phyloP scores from a whole-genome alignment of 805 yeast genomes.

The Suhomyces faveliae region DNA sequence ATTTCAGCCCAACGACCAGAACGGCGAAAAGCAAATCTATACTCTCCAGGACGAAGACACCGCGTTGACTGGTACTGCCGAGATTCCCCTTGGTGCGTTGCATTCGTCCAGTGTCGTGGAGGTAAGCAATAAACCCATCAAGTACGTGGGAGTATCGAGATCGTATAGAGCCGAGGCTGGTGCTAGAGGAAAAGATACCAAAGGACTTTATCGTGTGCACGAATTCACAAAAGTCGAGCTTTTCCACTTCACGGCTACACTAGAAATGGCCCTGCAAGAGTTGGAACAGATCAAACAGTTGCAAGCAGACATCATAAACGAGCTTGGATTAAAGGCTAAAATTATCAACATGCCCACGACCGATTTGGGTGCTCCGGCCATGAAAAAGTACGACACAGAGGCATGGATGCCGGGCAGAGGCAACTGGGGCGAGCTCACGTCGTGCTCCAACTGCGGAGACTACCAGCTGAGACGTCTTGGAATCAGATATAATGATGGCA shows the following conservation, averaged over 20 bases:
- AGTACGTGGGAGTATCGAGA: slow-evolving; percentile 77
- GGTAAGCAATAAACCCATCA: slow-evolving; percentile 46
- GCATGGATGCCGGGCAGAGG: slow-evolving; percentile 99
- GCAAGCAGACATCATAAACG: slow-evolving; percentile 62
- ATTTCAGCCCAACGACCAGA: slow-evolving; percentile 86
- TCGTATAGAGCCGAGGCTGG: slow-evolving; percentile 97
- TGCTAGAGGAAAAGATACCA: slow-evolving; percentile 88
- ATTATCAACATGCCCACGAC: slow-evolving; percentile 85
- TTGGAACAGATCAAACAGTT: slow-evolving; percentile 60
- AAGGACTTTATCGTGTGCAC: slow-evolving; percentile 91
- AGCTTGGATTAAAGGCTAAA: slow-evolving; percentile 76
- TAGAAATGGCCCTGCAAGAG: slow-evolving; percentile 46
- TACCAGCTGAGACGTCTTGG: slow-evolving; percentile 84
- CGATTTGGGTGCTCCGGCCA: slow-evolving; percentile 93
- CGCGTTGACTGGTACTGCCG: slow-evolving; percentile 91
- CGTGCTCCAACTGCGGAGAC: slow-evolving; percentile 89
- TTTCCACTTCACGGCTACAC: slow-evolving; percentile 62
- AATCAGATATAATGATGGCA: slow-evolving; percentile 48
- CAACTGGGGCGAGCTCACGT: slow-evolving; percentile 87
- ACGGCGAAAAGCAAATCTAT: slow-evolving; percentile 83
- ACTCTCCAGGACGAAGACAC: slow-evolving; percentile 51
- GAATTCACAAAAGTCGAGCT: slow-evolving; percentile 95
- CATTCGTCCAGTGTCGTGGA: slow-evolving; percentile 52
- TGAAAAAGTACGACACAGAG: slow-evolving; percentile 87
- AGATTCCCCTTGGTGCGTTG: slow-evolving; percentile 86